Conservation (phyloP, 139 green algal genomes). For the Chlorella sp. region DNA sequence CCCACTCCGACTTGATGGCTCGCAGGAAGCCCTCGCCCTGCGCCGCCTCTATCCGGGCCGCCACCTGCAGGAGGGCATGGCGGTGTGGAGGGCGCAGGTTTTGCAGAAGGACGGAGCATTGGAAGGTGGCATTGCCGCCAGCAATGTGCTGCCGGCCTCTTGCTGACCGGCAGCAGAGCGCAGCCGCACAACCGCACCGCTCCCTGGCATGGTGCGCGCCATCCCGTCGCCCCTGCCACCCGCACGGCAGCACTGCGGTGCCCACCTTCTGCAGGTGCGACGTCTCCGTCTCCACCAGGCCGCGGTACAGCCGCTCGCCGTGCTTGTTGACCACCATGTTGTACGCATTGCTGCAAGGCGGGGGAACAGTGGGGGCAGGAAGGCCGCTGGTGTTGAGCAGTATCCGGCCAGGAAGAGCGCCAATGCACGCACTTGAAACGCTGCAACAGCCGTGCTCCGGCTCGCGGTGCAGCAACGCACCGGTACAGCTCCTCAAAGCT, state of each 20-base stretch:
- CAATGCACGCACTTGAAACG: no score
- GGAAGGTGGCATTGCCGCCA: no score
- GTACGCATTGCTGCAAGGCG: slow-evolving; percentile 92
- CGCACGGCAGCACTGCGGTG: neutral
- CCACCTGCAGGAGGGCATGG: slow-evolving; percentile 54
- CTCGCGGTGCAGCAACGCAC: no score
- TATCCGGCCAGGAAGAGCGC: no score
- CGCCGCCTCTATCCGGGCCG: slow-evolving; percentile 71
- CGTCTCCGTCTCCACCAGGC: slow-evolving; percentile 80
- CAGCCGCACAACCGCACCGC: no score
- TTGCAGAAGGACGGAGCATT: no score
- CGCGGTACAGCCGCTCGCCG: slow-evolving; percentile 92
- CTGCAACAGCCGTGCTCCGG: no score
- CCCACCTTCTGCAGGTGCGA: slow-evolving; percentile 69
- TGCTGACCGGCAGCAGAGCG: neutral
- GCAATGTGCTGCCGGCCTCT: neutral
- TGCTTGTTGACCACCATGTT: slow-evolving; percentile 99
- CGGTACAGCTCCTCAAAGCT: slow-evolving; percentile 99
- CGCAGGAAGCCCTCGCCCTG: slow-evolving; percentile 86
- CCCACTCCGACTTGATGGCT: slow-evolving; percentile 90
- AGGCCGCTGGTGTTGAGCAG: no score
- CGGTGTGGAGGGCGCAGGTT: neutral
- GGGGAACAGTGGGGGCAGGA: neutral
- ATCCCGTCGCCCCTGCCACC: no score
- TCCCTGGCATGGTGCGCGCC: no score